Evolutionary conservation across 352 stramenopile genomes (phyloP).

Genomic region (Halophytophthora polymorphica): DNA sequence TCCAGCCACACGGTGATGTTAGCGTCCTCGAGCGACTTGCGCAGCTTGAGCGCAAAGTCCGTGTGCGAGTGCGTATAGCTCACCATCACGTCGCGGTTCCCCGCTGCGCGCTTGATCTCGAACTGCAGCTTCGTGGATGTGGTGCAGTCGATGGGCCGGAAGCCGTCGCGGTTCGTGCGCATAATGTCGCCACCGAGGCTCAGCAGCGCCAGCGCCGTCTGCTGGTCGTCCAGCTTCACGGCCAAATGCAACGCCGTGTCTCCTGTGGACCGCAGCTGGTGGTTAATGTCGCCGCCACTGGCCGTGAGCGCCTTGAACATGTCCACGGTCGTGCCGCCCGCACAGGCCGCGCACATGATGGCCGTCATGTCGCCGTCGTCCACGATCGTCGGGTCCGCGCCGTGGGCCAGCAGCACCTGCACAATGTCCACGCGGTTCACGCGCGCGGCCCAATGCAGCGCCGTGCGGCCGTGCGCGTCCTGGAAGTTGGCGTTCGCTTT

Average conservation of each 20-base stretch:
- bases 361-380: conserved; percentile 77
- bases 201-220: conserved; percentile 66
- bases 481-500: conserved; percentile 65
- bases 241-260: conserved; percentile 77
- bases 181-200: conserved; percentile 78
- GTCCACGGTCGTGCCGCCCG: conserved; percentile 53
- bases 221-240: conserved; percentile 76
- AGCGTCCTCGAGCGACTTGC: conserved; percentile 49
- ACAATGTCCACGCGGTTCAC: conserved; percentile 73
- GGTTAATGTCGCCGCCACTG: conserved; percentile 70
- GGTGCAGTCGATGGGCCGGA: conserved; percentile 62
- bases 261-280: conserved; percentile 57
- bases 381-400: conserved; percentile 64
- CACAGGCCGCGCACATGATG: conserved; percentile 72
- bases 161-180: conserved; percentile 53
- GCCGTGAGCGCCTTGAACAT: conserved; percentile 74
- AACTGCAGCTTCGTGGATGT: conserved; percentile 64
- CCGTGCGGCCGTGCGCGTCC: conserved; percentile 60
- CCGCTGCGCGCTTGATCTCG: conserved; percentile 65
- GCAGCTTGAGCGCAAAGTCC: conserved; percentile 57
- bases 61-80: conserved; percentile 69
- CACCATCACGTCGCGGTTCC: conserved; percentile 72
- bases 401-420: conserved; percentile 43
- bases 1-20: conserved; percentile 71
- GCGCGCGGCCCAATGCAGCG: conserved; percentile 75